phyloP scores from a whole-genome alignment of 1,284 basidiomycete species.

The Neolentinus lepideus region DNA sequence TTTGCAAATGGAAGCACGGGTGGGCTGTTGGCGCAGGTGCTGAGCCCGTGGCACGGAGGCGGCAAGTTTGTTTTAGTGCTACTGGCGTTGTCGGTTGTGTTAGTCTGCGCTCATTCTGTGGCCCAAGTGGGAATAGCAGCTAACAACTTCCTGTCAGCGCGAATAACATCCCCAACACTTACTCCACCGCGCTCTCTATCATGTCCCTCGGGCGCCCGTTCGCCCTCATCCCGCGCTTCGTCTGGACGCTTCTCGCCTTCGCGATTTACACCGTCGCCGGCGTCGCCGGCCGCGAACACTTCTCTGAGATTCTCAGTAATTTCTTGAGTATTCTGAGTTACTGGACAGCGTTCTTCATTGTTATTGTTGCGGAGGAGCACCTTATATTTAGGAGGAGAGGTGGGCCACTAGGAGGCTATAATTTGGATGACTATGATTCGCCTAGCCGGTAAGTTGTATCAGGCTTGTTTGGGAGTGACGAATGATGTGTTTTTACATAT shows the following conservation, averaged over 20 bases:
- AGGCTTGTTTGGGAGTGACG: background rate
- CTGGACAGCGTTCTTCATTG: slow-evolving; percentile 56
- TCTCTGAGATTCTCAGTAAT: slow-evolving; percentile 49
- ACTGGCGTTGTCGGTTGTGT: slow-evolving; percentile 47
- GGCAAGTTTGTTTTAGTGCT: slow-evolving; percentile 56
- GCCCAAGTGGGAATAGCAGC: too few species aligned
- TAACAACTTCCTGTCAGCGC: too few species aligned
- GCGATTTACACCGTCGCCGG: slow-evolving; percentile 51
- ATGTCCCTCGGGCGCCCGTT: slow-evolving; percentile 49
- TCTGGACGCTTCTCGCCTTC: slow-evolving; percentile 51
- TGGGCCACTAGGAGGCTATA: slow-evolving; percentile 42
- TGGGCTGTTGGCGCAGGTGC: slow-evolving; percentile 33
- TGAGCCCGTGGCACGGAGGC: slow-evolving; percentile 40
- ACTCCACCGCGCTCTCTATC: slow-evolving; percentile 48
- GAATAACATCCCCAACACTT: slow-evolving; percentile 56
- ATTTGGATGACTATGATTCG: slow-evolving; percentile 47
- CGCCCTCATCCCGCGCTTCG: slow-evolving; percentile 48
- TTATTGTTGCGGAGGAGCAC: slow-evolving; percentile 52
- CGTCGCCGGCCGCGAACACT: slow-evolving; percentile 55
- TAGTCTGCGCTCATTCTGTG: slow-evolving; percentile 8
- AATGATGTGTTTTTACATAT: background rate
- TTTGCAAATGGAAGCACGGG: slow-evolving; percentile 44
- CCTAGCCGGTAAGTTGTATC: slow-evolving; percentile 32
- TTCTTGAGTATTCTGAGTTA: slow-evolving; percentile 54
- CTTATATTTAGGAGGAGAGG: slow-evolving; percentile 42